Conservation (phyloP, 1,284 basidiomycete genomes). For the Hypsizygus ulmarius region DNA sequence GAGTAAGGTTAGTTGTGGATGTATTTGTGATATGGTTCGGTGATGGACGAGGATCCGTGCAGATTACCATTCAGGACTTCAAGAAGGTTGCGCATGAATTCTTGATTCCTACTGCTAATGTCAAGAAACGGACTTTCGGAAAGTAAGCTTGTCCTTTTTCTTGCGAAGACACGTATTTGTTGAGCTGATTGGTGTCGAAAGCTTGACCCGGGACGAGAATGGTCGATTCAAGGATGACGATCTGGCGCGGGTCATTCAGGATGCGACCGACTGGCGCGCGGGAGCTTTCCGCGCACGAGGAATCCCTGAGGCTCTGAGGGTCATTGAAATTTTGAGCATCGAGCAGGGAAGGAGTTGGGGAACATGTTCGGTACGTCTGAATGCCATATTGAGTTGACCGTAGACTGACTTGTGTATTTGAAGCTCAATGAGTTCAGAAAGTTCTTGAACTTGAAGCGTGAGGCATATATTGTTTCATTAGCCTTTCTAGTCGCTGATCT, state of each 20-base stretch:
- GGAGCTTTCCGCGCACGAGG: constrained; percentile 76
- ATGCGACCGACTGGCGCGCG: constrained; percentile 65
- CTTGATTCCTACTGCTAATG: constrained; percentile 35
- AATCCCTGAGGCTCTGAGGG: constrained; percentile 63
- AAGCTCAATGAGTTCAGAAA: constrained; percentile 53
- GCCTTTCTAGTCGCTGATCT: background rate
- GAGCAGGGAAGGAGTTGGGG: constrained; percentile 72
- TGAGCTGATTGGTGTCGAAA: constrained; percentile 20
- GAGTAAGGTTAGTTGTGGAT: constrained; percentile 29
- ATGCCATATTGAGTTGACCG: background rate
- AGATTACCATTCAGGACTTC: constrained; percentile 48
- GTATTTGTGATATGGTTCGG: constrained; percentile 10
- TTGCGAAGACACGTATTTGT: background rate
- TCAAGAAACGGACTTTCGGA: constrained; percentile 54
- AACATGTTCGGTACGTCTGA: constrained; percentile 59
- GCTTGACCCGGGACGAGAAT: constrained; percentile 49
- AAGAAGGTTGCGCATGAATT: constrained; percentile 33
- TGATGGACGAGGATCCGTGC: constrained; percentile 4
- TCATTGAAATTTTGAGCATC: constrained; percentile 75
- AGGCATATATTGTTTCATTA: constrained; percentile 9
- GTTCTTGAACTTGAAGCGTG: constrained; percentile 44
- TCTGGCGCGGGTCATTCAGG: constrained; percentile 62
- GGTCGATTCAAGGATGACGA: constrained; percentile 70
- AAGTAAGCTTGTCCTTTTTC: constrained; percentile 34
- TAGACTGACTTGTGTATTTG: constrained; percentile 2